phyloP scores from a whole-genome alignment of 2,329 filamentous ascomycete species.

The Xylaria sp. region DNA sequence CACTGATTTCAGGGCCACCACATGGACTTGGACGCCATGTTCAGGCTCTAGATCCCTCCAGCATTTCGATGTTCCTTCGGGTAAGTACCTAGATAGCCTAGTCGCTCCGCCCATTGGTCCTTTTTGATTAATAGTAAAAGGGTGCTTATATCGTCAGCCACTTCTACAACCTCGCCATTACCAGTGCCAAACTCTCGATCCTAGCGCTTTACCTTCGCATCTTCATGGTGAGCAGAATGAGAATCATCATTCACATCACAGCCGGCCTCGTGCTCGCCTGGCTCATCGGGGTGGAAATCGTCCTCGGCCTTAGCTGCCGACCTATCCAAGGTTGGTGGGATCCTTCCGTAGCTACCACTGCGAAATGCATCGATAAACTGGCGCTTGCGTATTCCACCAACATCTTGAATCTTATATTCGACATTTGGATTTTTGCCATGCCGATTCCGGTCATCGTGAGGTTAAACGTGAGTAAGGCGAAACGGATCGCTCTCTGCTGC shows the following conservation, averaged over 20 bases:
- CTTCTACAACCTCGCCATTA: conserved; percentile 47
- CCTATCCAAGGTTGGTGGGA: conserved; percentile 47
- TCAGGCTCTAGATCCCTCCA: conserved; percentile 36
- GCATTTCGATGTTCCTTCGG: conserved; percentile 40
- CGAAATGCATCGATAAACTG: conserved; percentile 42
- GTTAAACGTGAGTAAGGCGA: conserved; percentile 38
- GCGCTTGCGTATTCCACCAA: conserved; percentile 47
- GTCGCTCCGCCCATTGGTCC: too few relatives aligned
- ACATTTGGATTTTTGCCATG: conserved; percentile 47
- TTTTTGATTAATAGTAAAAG: conserved; percentile 35
- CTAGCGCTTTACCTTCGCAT: conserved; percentile 47
- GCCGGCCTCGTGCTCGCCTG: conserved; percentile 40
- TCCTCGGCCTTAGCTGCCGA: conserved; percentile 43
- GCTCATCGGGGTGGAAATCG: conserved; percentile 45
- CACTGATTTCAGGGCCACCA: conserved; percentile 36
- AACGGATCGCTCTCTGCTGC: conserved; percentile 42
- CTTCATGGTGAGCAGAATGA: conserved; percentile 39
- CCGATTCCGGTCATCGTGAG: conserved; percentile 45
- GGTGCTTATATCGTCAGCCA: conserved; percentile 48
- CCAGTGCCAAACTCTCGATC: conserved; percentile 46
- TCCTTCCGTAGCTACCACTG: conserved; percentile 28
- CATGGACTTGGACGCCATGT: conserved; percentile 45
- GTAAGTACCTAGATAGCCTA: conserved; percentile 30
- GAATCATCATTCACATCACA: conserved; percentile 32
- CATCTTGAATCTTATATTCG: conserved; percentile 44